These are phyloP conservation scores for Viola odorata DNA, from an alignment of 345 rosid genomes.

Conservation along the genomic window DNA sequence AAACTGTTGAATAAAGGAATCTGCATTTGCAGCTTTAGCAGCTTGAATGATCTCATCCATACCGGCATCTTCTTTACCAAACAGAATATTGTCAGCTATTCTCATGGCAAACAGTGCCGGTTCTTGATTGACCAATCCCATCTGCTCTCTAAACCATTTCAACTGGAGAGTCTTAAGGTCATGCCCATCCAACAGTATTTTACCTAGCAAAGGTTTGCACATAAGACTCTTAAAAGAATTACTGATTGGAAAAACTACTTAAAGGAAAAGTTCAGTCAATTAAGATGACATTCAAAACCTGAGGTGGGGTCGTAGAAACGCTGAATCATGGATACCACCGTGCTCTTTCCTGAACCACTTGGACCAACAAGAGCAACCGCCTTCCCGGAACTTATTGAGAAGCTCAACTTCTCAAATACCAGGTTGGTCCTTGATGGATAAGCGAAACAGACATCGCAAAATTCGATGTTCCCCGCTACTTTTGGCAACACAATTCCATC, in stretches of 20 bases:
- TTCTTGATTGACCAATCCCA: constrained; percentile 92
- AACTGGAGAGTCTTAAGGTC: constrained; percentile 48
- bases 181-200: constrained; percentile 58
- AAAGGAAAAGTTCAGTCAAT: too few relatives aligned
- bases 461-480: constrained; percentile 57
- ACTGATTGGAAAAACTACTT: background rate
- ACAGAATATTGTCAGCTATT: constrained; percentile 55
- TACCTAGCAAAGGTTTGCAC: constrained; percentile 47
- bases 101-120: constrained; percentile 80
- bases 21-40: constrained; percentile 77
- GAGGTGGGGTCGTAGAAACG: constrained; percentile 61
- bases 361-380: constrained; percentile 74
- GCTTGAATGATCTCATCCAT: constrained; percentile 51
- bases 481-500: constrained; percentile 33
- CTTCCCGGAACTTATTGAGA: constrained; percentile 52
- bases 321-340: constrained; percentile 71
- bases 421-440: constrained; percentile 59
- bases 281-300: background rate
- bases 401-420: constrained; percentile 65
- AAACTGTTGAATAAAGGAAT: constrained; percentile 53
- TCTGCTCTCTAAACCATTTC: constrained; percentile 78
- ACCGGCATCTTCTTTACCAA: constrained; percentile 57
- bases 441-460: constrained; percentile 46
- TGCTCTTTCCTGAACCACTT: constrained; percentile 91
- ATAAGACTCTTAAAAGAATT: too few relatives aligned